Evolutionary conservation across 179 eudicot species (phyloP).

Genomic region (Silene vulgaris): DNA sequence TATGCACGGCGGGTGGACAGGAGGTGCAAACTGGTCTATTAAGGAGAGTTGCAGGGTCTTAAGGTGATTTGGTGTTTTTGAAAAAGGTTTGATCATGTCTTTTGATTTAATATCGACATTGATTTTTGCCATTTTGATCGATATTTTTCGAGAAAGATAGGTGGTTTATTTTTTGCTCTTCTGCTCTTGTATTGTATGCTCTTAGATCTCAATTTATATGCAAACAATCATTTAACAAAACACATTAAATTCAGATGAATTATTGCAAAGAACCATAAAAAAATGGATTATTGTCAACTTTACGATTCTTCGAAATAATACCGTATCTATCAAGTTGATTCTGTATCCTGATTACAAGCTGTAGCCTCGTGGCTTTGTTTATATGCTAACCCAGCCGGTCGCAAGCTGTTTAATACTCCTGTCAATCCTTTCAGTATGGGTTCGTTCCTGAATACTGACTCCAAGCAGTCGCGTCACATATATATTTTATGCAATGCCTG

Average conservation of each 20-base stretch:
- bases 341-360: no score
- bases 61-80: constrained; percentile 5
- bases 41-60: constrained; percentile 8
- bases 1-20: not conserved
- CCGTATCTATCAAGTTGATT: no score
- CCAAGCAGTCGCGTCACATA: not conserved
- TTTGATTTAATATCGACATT: constrained; percentile 8
- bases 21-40: constrained; percentile 14
- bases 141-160: not conserved
- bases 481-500: not conserved
- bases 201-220: constrained; percentile 1
- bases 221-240: not conserved
- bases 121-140: not conserved
- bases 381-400: no score
- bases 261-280: not conserved
- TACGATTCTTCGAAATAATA: no score
- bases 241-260: not conserved
- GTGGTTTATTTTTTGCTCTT: not conserved
- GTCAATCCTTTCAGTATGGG: no score
- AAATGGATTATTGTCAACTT: no score
- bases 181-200: not conserved
- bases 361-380: no score
- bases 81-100: constrained; percentile 12
- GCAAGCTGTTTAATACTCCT: no score
- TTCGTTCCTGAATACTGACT: not conserved